Evolutionary conservation across 1,284 basidiomycete species (phyloP).

Genomic region (Cutaneotrichosporon spelunceum): DNA sequence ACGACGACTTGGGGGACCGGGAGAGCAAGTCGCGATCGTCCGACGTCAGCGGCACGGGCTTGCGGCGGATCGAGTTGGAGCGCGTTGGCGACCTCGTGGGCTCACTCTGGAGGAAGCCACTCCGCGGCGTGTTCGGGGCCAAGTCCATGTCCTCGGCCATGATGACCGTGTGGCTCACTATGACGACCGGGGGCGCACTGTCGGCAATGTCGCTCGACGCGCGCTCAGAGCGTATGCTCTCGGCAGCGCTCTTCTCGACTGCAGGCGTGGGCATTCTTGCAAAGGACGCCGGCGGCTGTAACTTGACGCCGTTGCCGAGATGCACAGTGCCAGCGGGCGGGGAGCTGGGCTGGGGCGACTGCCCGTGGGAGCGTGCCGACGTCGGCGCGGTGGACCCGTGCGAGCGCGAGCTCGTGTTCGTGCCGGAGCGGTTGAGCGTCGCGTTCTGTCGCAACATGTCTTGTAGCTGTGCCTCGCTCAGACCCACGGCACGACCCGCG

Average conservation of each 20-base stretch:
- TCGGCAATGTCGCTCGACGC: conserved; percentile 11
- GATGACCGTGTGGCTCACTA: conserved; percentile 40
- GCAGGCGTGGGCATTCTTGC: conserved; percentile 17
- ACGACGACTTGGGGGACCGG: conserved; percentile 19
- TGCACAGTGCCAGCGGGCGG: background rate
- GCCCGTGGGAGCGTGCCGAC: conserved; percentile 3
- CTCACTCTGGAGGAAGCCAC: conserved; percentile 5
- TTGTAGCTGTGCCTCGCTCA: conserved; percentile 37
- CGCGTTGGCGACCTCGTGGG: conserved; percentile 8
- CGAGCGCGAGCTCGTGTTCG: conserved; percentile 15
- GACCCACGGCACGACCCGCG: conserved; percentile 39
- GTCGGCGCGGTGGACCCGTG: conserved; percentile 5
- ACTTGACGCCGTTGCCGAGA: conserved; percentile 3
- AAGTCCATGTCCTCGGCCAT: conserved; percentile 23
- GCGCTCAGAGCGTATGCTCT: conserved; percentile 1
- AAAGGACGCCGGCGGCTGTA: background rate
- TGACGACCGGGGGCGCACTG: background rate
- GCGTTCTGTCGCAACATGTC: conserved; percentile 37
- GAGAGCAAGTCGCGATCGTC: conserved; percentile 38
- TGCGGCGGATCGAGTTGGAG: conserved; percentile 35
- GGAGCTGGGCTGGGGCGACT: background rate
- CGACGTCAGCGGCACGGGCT: conserved; percentile 41
- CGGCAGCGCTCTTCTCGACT: conserved; percentile 9
- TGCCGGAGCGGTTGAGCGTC: conserved; percentile 18
- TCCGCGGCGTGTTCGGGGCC: conserved; percentile 1